A percentile compares a stretch with the other conserved stretches of the same genome.
phyloP scores from a whole-genome alignment of 192 early-diverging fungal species.

The Mortierella antarctica region DNA sequence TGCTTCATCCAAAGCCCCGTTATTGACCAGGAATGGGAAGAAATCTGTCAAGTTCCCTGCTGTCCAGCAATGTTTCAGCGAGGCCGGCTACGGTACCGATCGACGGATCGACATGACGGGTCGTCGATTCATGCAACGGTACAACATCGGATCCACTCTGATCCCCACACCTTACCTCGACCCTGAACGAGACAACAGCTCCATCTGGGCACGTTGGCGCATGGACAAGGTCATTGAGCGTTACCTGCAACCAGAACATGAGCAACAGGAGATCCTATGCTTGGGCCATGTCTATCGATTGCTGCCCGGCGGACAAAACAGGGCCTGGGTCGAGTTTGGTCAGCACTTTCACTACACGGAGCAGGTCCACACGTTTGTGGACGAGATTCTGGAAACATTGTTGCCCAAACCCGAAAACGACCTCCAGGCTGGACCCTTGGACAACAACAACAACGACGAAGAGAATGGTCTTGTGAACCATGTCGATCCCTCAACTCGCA shows the following conservation, averaged over 20 bases:
- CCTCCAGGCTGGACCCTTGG: not conserved
- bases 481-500: too few species aligned
- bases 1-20: not conserved
- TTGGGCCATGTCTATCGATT: constrained; percentile 44
- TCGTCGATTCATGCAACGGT: constrained; percentile 32
- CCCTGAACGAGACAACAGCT: constrained; percentile 22
- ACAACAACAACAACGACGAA: not conserved
- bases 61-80: constrained; percentile 28
- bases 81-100: constrained; percentile 31
- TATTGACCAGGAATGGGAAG: not conserved
- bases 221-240: constrained; percentile 51
- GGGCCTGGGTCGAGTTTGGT: constrained; percentile 43
- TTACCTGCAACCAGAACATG: constrained; percentile 33
- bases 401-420: constrained; percentile 6
- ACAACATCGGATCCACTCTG: constrained; percentile 19
- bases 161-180: constrained; percentile 38
- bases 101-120: constrained; percentile 40
- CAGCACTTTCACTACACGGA: constrained; percentile 38
- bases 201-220: constrained; percentile 36
- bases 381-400: constrained; percentile 19
- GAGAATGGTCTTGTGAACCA: too few species aligned
- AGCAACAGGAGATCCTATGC: constrained; percentile 33
- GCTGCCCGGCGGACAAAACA: constrained; percentile 29
- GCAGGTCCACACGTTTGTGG: constrained; percentile 22
- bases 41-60: constrained; percentile 5